phyloP scores from a whole-genome alignment of 2,329 filamentous ascomycete species.

The Trichophyton mentagrophytes region DNA sequence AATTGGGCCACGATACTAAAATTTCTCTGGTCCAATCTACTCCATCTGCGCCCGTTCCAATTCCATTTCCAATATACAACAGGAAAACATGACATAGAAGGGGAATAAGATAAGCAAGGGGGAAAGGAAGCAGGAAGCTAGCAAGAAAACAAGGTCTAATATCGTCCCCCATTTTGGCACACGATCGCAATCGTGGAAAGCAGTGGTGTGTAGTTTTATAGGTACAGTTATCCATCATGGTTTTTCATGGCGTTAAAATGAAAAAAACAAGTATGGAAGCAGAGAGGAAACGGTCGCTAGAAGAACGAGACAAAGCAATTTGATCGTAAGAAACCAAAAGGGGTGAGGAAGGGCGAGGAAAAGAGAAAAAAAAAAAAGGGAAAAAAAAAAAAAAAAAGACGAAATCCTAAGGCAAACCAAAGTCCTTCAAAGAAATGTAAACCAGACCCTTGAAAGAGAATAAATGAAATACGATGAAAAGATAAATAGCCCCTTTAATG shows the following conservation, averaged over 20 bases:
- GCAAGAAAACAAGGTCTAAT: neutral
- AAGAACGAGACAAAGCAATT: neutral
- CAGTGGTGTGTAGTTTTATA: neutral
- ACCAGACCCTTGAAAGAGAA: neutral
- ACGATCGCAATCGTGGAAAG: neutral
- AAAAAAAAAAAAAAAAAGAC: neutral
- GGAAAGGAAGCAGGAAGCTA: no score
- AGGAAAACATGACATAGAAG: neutral
- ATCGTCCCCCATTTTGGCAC: neutral
- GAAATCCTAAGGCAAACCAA: neutral
- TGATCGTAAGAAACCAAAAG: neutral
- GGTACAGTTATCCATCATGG: constrained; percentile 15
- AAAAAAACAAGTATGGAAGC: neutral
- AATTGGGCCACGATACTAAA: neutral
- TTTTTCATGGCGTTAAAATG: constrained; percentile 6
- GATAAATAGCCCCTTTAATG: neutral
- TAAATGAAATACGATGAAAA: neutral
- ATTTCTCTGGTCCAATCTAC: neutral
- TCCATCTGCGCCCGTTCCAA: neutral
- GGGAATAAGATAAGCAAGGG: no score
- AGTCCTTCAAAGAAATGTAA: neutral
- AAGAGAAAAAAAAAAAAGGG: neutral
- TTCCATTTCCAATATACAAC: neutral
- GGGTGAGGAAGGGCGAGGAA: neutral
- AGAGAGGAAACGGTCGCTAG: neutral